Evolutionary conservation across 2,329 filamentous ascomycete species (phyloP).

Genomic region (Arthrobotrys sinensis): DNA sequence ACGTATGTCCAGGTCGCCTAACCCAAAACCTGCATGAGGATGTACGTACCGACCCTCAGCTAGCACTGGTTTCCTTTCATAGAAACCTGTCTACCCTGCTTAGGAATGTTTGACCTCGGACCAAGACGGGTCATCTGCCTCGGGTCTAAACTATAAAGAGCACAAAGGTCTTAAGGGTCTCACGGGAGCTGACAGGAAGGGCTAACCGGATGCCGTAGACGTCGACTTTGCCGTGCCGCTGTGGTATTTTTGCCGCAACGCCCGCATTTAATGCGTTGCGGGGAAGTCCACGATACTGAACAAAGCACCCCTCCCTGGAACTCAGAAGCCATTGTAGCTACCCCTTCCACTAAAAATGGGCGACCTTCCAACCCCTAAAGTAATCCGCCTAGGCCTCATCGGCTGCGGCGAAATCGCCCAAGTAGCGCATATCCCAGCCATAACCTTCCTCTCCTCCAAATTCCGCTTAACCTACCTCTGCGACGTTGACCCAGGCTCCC

Average conservation of each 20-base stretch:
- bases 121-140: conserved; percentile 16
- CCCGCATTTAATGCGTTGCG: background rate
- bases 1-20: conserved; percentile 5
- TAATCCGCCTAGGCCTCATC: conserved; percentile 68
- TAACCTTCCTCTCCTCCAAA: conserved; percentile 69
- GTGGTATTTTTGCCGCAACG: conserved; percentile 21
- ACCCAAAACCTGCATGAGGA: no score
- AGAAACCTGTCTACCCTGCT: background rate
- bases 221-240: background rate
- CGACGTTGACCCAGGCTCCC: conserved; percentile 70
- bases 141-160: background rate
- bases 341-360: background rate
- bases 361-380: background rate
- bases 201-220: background rate
- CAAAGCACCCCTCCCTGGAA: background rate
- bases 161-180: background rate
- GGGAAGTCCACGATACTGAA: background rate
- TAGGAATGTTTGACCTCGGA: conserved; percentile 19
- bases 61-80: background rate
- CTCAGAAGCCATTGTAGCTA: background rate
- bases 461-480: conserved; percentile 72
- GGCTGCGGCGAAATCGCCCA: conserved; percentile 72
- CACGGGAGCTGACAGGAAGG: no score
- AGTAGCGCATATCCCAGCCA: conserved; percentile 72
- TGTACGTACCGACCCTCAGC: background rate